A percentile compares a stretch with the other conserved stretches of the same genome.
Evolutionary conservation across 202 grass and related monocot genomes (phyloP).

Genomic region (Setaria viridis): DNA sequence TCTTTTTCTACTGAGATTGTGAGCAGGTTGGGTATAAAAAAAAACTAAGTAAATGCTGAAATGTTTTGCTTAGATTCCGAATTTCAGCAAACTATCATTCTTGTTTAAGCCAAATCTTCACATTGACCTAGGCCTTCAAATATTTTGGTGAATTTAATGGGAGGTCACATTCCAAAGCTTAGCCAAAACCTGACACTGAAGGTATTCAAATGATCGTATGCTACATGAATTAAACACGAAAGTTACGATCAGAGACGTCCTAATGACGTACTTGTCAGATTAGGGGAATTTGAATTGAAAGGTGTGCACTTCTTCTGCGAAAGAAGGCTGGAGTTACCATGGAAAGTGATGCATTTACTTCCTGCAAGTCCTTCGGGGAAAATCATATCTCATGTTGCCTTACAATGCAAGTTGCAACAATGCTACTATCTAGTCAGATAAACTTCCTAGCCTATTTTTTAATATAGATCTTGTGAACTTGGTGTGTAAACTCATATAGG

Average conservation of each 20-base stretch:
- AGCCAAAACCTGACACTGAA: background rate
- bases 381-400: constrained; percentile 5
- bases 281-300: background rate
- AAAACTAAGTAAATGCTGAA: background rate
- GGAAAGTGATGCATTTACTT: too few relatives aligned
- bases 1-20: background rate
- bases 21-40: too few relatives aligned
- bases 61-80: background rate
- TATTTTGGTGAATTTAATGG: too few relatives aligned
- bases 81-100: background rate
- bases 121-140: too few relatives aligned
- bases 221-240: background rate
- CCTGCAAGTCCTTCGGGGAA: background rate
- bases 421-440: background rate
- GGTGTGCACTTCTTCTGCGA: background rate
- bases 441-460: background rate
- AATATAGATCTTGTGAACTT: background rate
- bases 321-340: background rate
- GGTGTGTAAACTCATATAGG: background rate
- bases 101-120: background rate
- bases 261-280: background rate
- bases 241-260: background rate
- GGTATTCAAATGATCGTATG: background rate
- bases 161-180: background rate
- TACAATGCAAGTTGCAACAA: background rate